phyloP scores from a whole-genome alignment of 2,329 filamentous ascomycete genomes.

The Verticillium dahliae region DNA sequence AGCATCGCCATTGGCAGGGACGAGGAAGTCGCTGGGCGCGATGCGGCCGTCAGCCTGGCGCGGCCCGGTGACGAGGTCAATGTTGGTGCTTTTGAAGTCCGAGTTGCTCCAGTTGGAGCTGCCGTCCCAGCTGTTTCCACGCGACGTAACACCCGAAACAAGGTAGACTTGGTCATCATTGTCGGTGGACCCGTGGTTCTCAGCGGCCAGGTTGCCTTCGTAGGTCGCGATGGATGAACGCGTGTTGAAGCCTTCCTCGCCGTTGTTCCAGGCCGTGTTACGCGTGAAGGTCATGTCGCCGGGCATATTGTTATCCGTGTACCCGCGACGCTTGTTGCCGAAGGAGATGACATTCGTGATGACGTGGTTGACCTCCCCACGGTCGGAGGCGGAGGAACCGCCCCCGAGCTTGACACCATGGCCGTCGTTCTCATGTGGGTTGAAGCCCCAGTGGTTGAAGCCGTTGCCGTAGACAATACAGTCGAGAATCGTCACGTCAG shows the following conservation, averaged over 20 bases:
- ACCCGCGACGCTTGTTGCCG: slow-evolving; percentile 34
- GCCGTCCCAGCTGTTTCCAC: slow-evolving; percentile 7
- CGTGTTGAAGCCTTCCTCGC: slow-evolving; percentile 27
- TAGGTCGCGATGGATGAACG: slow-evolving; percentile 6
- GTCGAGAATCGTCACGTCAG: slow-evolving; percentile 34
- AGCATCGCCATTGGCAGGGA: slow-evolving; percentile 5
- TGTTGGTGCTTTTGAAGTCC: slow-evolving; percentile 8
- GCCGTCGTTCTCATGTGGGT: slow-evolving; percentile 33
- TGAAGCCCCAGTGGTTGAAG: slow-evolving; percentile 35
- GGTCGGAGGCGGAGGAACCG: slow-evolving; percentile 21
- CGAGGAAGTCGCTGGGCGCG: slow-evolving; percentile 7
- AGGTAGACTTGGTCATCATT: slow-evolving; percentile 4
- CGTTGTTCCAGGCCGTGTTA: slow-evolving; percentile 39
- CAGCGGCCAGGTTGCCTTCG: slow-evolving; percentile 8
- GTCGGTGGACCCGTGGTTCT: slow-evolving; percentile 5
- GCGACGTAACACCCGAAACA: slow-evolving; percentile 4
- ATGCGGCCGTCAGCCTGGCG: slow-evolving; percentile 9
- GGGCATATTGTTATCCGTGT: slow-evolving; percentile 38
- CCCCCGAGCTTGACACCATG: slow-evolving; percentile 43
- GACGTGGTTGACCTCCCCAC: slow-evolving; percentile 31
- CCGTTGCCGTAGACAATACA: slow-evolving; percentile 39
- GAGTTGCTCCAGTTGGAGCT: not conserved
- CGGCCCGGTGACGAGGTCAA: slow-evolving; percentile 2
- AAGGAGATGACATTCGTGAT: slow-evolving; percentile 38
- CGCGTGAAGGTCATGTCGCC: slow-evolving; percentile 28